Evolutionary conservation across 345 rosid genomes (phyloP).

Genomic region (Eucalyptus tenuipes): DNA sequence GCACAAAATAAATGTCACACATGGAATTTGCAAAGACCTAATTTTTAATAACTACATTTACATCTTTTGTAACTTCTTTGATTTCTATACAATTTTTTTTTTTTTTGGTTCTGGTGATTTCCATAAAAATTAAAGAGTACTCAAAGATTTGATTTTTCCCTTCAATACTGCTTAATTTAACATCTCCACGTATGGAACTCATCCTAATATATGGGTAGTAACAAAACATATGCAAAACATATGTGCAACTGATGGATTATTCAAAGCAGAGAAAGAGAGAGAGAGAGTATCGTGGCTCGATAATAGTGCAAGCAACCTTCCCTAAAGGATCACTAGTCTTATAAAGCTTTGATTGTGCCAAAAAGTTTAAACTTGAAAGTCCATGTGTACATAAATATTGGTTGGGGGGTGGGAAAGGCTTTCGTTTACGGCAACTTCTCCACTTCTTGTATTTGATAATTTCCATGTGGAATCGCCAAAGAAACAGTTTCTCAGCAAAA

Average conservation of each 20-base stretch:
- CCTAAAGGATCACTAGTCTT: not conserved
- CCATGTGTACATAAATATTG: not conserved
- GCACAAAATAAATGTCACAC: not conserved
- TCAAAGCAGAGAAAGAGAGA: not conserved
- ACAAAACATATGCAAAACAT: not conserved
- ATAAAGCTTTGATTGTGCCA: not conserved
- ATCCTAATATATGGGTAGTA: not conserved
- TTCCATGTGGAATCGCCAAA: not conserved
- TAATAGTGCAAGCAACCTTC: not conserved
- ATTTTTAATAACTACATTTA: not conserved
- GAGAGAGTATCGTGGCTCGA: not conserved
- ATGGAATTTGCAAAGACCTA: not conserved
- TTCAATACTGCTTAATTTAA: not conserved
- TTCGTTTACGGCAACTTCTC: not conserved
- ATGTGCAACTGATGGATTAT: not conserved
- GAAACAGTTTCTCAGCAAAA: not conserved
- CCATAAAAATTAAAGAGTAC: not conserved
- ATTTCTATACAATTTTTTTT: not conserved
- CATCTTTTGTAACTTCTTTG: not conserved
- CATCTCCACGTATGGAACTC: not conserved
- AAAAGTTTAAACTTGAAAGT: not conserved
- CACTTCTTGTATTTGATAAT: not conserved
- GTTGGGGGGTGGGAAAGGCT: not conserved
- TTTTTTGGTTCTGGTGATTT: not conserved
- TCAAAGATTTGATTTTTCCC: not conserved